Percentiles rank a stretch among this genome's conserved stretches.
These are phyloP conservation scores for Hanseniaspora guilliermondii DNA, from an alignment of 805 yeast species.

Conservation along the genomic window DNA sequence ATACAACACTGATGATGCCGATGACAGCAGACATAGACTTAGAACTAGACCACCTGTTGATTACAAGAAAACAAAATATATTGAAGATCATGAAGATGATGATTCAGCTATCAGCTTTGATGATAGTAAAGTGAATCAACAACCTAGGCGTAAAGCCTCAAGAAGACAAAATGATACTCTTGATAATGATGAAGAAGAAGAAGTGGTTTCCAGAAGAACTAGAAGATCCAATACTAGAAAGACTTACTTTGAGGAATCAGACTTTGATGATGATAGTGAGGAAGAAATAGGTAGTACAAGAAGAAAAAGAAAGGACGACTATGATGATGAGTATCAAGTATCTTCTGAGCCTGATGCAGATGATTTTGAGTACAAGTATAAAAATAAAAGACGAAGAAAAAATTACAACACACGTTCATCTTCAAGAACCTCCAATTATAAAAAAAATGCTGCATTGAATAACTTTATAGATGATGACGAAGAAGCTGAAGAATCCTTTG, in stretches of 20 bases:
- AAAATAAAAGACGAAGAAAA: conserved; percentile 16
- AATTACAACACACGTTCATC: conserved; percentile 2
- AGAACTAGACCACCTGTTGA: conserved; percentile 35
- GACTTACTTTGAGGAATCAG: not conserved
- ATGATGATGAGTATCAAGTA: conserved; percentile 16
- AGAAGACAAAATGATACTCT: conserved; percentile 10
- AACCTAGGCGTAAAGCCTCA: conserved; percentile 1
- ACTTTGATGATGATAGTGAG: not conserved
- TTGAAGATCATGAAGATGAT: conserved; percentile 15
- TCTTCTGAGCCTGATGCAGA: conserved; percentile 14
- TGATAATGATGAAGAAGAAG: conserved; percentile 19
- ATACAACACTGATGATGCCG: conserved; percentile 3
- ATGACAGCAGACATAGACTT: conserved; percentile 26
- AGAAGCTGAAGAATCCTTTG: conserved; percentile 23
- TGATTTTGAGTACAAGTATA: conserved; percentile 12
- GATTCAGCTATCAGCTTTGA: not conserved
- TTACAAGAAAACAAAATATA: conserved; percentile 13
- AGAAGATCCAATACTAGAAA: not conserved
- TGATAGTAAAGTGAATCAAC: conserved; percentile 1
- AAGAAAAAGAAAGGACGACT: conserved; percentile 14
- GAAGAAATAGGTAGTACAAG: not conserved
- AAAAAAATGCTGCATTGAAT: conserved; percentile 15
- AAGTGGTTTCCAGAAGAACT: conserved; percentile 7
- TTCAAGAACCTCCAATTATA: not conserved
- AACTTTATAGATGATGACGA: conserved; percentile 26